phyloP scores from a whole-genome alignment of 1,139 yeast genomes.

The Arxiozyma heterogenica region DNA sequence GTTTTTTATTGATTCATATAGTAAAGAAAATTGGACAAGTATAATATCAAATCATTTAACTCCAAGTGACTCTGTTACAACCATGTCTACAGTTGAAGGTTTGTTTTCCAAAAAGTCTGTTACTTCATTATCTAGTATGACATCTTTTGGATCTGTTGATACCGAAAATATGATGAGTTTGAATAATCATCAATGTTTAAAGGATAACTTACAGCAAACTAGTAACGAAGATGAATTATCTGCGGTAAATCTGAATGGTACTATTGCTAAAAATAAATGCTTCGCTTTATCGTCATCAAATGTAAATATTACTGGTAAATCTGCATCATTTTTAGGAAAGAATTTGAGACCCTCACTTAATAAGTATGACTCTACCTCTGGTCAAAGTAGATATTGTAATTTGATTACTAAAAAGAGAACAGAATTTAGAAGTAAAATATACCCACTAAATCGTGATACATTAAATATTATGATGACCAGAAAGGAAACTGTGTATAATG shows the following conservation, averaged over 20 bases:
- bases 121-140: not conserved
- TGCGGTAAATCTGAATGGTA: not conserved
- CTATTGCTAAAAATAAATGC: not conserved
- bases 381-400: not conserved
- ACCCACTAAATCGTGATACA: constrained; percentile 23
- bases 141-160: not conserved
- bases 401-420: not conserved
- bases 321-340: not conserved
- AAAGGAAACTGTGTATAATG: constrained; percentile 14
- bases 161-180: not conserved
- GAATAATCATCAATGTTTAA: not conserved
- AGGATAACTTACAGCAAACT: not conserved
- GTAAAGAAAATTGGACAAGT: constrained; percentile 68
- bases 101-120: not conserved
- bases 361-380: not conserved
- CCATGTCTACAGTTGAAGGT: not conserved
- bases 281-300: not conserved
- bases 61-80: not conserved
- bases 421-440: constrained; percentile 12
- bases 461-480: constrained; percentile 17
- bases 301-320: not conserved
- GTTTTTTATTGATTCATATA: constrained; percentile 50
- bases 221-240: not conserved
- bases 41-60: constrained; percentile 38
- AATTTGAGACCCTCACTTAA: not conserved